A percentile compares a stretch with the other conserved stretches of the same genome.
Evolutionary conservation across 148 eudicot genomes (phyloP).

Genomic region (Fallopia convolvulus): DNA sequence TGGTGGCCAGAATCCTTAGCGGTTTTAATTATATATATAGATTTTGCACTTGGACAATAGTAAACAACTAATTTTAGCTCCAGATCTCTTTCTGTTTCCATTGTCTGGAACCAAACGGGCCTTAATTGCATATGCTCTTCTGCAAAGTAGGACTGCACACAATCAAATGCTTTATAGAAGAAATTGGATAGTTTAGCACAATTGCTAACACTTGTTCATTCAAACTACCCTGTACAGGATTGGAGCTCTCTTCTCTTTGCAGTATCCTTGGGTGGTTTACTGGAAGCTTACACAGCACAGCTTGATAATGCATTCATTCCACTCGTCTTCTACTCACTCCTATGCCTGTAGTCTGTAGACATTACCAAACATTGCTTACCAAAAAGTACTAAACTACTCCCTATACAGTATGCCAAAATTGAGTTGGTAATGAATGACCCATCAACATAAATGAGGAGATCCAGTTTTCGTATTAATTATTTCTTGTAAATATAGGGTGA

Average conservation of each 20-base stretch:
- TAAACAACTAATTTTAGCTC: no score
- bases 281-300: slow-evolving; percentile 96
- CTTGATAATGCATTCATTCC: slow-evolving; percentile 99
- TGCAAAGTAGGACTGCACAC: neutral
- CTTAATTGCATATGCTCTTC: neutral
- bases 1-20: no score
- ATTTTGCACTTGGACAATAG: no score
- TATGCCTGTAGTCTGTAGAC: slow-evolving; percentile 58
- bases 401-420: neutral
- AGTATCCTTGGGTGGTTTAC: slow-evolving; percentile 75
- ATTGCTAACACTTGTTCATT: neutral
- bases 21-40: no score
- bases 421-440: neutral
- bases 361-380: no score
- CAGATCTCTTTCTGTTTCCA: no score
- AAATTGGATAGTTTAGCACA: slow-evolving; percentile 86
- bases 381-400: no score
- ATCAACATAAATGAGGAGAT: neutral
- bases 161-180: slow-evolving; percentile 27
- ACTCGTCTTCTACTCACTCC: slow-evolving; percentile 80
- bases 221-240: slow-evolving; percentile 42
- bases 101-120: no score
- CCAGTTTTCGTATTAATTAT: neutral
- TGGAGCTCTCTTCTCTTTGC: slow-evolving; percentile 86
- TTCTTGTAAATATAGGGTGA: neutral